Base-by-base conservation (phyloP, 2,329 filamentous ascomycete genomes). In the Zymoseptoria pseudotritici region DNA sequence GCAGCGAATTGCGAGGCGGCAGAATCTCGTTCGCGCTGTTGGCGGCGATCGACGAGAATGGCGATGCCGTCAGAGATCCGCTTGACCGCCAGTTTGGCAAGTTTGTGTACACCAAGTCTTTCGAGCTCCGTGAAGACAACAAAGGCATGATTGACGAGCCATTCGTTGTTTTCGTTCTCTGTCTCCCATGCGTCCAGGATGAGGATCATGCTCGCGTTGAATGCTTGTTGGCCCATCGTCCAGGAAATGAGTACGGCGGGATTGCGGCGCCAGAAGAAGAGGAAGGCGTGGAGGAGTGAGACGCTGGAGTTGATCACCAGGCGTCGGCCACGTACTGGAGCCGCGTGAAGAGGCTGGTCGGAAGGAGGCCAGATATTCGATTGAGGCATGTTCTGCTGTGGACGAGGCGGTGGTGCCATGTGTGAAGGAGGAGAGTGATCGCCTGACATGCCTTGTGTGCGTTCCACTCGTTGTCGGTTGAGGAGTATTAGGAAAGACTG, bases 141-240 rank as follows among this genome's bases (percentile, higher is more conserved):
- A 56, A 73, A 78, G 4, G 74, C 75, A 53, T 74, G 69, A 60
- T 78, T 72, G 4, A 78, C 73, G 50, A 75, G 72, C 53, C 69
- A 70, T 17, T 77, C 64, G 19, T 74, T 70, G n/a, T 69, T 69
- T 19, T 71, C 65, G 50, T 74, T 71, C 19, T 70, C 71, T 1
- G 74, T 74, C 65, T 80, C 78, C 60, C 78, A 70, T 7, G 76
- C 76, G 55, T 80, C 77, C 1, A 79, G 70, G 1, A 80, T 69
- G 6, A 81, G 66, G 21, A 81, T 77, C 77, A 80, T 80, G 61
- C 74, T 76, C 9, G 78, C 76, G 59, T 80, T 80, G 71, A 80
- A 80, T 2, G 78, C 77, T 68, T 80, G 77, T 60, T 81, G 79
- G 42, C 74, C 74, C 64, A 79, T 74, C 0, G 73, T 77, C 79